Conservation (phyloP, 2,329 filamentous ascomycete genomes). For the Penicillium griseofulvum region DNA sequence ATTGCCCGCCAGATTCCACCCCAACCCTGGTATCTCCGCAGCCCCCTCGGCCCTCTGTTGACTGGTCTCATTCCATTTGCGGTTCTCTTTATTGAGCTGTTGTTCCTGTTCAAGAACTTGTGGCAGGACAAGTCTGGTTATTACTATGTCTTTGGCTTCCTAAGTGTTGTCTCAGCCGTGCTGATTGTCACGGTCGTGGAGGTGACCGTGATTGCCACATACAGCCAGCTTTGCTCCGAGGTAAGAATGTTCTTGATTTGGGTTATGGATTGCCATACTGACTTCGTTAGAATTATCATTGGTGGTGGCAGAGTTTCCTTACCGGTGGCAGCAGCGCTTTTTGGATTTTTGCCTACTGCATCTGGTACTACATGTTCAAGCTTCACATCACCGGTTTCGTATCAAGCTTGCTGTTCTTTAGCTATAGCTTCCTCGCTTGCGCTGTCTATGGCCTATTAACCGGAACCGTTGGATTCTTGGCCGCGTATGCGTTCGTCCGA, state of each 20-base stretch:
- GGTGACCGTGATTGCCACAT: conserved; percentile 78
- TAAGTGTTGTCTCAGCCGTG: conserved; percentile 70
- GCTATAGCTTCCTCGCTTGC: conserved; percentile 79
- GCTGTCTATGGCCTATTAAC: conserved; percentile 76
- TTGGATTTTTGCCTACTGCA: conserved; percentile 80
- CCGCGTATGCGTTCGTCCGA: conserved; percentile 78
- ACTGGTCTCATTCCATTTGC: conserved; percentile 80
- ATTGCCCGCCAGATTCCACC: conserved; percentile 71
- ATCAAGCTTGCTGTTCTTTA: conserved; percentile 78
- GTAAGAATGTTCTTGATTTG: conserved; percentile 36
- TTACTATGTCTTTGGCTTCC: conserved; percentile 88
- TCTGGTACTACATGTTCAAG: conserved; percentile 80
- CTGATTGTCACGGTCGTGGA: conserved; percentile 75
- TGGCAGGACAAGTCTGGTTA: conserved; percentile 91
- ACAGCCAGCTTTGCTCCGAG: conserved; percentile 77
- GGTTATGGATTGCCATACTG: not conserved
- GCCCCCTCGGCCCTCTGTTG: conserved; percentile 63
- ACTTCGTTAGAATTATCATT: conserved; percentile 66
- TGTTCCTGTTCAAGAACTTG: conserved; percentile 81
- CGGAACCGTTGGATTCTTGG: conserved; percentile 80
- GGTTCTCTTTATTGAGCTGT: conserved; percentile 81
- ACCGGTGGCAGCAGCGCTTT: conserved; percentile 72
- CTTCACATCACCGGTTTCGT: conserved; percentile 78
- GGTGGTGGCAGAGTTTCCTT: conserved; percentile 89
- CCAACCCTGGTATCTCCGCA: conserved; percentile 72